Conservation (phyloP, 768 basidiomycete genomes). For the Suillus fuscotomentosus region DNA sequence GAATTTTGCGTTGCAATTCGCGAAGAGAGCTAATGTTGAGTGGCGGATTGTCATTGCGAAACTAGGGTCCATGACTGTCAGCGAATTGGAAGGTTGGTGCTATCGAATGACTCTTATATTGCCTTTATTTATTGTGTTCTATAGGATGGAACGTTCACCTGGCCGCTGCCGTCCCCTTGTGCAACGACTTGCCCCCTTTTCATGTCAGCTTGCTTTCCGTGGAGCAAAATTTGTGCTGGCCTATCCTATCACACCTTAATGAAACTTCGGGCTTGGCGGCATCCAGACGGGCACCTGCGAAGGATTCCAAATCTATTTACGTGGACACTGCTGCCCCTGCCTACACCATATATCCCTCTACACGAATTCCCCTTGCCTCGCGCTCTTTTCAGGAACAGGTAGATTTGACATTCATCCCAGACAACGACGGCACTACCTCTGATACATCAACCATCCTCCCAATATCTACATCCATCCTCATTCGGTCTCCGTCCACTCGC, state of each 20-base stretch:
- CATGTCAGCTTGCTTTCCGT: slow-evolving; percentile 63
- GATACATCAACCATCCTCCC: slow-evolving; percentile 50
- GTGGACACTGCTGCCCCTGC: slow-evolving; percentile 41
- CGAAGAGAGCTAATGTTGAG: slow-evolving; percentile 66
- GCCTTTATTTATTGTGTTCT: slow-evolving; percentile 9
- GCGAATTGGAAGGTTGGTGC: slow-evolving; percentile 65
- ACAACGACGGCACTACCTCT: slow-evolving; percentile 23
- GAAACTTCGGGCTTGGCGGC: slow-evolving; percentile 21
- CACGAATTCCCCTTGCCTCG: slow-evolving; percentile 42
- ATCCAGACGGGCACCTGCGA: slow-evolving; percentile 28
- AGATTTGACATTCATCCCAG: slow-evolving; percentile 32
- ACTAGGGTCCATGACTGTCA: slow-evolving; percentile 54
- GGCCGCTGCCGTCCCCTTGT: slow-evolving; percentile 36
- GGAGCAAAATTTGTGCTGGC: slow-evolving; percentile 59
- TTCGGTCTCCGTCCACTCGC: slow-evolving; percentile 49
- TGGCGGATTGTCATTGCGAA: slow-evolving; percentile 79
- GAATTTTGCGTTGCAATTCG: slow-evolving; percentile 64
- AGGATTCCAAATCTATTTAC: slow-evolving; percentile 32
- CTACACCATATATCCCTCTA: slow-evolving; percentile 47
- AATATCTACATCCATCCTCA: slow-evolving; percentile 53
- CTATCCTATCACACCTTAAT: slow-evolving; percentile 40
- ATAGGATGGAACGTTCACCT: slow-evolving; percentile 70
- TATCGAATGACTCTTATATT: neutral
- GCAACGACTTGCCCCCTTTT: slow-evolving; percentile 45
- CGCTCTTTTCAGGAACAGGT: slow-evolving; percentile 28